These are phyloP conservation scores for Podosphaera fusca DNA, from an alignment of 2,329 filamentous ascomycete genomes.

Conservation along the genomic window DNA sequence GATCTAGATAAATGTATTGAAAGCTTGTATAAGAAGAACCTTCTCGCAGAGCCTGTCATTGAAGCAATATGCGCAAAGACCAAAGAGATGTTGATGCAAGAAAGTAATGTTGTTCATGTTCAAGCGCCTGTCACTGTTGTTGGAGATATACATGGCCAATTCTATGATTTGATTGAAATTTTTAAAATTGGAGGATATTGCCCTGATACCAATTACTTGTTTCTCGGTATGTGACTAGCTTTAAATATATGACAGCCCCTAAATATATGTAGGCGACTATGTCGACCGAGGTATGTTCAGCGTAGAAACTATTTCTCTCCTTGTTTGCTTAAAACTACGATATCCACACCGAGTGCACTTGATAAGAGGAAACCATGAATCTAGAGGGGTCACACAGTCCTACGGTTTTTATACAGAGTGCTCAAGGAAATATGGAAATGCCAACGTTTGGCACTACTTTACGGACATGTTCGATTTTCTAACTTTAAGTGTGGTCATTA, in stretches of 20 bases:
- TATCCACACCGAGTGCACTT: slow-evolving; percentile 90
- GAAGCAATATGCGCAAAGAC: slow-evolving; percentile 98
- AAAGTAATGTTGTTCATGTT: slow-evolving; percentile 98
- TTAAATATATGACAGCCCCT: background rate
- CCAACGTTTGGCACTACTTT: slow-evolving; percentile 98
- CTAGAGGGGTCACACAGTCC: slow-evolving; percentile 88
- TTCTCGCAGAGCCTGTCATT: slow-evolving; percentile 91
- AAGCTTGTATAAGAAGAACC: slow-evolving; percentile 87
- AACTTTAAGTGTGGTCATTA: slow-evolving; percentile 89
- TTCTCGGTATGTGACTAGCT: slow-evolving; percentile 41
- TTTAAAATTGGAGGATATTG: slow-evolving; percentile 96
- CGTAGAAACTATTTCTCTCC: slow-evolving; percentile 92
- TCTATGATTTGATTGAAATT: slow-evolving; percentile 97
- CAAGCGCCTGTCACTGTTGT: slow-evolving; percentile 89
- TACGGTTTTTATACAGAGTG: slow-evolving; percentile 99
- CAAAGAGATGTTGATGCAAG: slow-evolving; percentile 96
- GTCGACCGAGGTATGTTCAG: slow-evolving; percentile 97
- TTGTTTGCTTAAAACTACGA: slow-evolving; percentile 89
- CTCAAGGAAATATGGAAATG: slow-evolving; percentile 91
- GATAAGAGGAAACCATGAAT: slow-evolving; percentile 95
- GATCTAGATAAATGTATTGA: slow-evolving; percentile 97
- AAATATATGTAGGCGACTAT: slow-evolving; percentile 45
- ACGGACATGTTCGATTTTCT: slow-evolving; percentile 99
- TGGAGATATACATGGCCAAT: slow-evolving; percentile 95
- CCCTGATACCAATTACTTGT: slow-evolving; percentile 94